These are phyloP conservation scores for Erodium chrysanthum DNA, from an alignment of 441 rosid species.

Conservation along the genomic window DNA sequence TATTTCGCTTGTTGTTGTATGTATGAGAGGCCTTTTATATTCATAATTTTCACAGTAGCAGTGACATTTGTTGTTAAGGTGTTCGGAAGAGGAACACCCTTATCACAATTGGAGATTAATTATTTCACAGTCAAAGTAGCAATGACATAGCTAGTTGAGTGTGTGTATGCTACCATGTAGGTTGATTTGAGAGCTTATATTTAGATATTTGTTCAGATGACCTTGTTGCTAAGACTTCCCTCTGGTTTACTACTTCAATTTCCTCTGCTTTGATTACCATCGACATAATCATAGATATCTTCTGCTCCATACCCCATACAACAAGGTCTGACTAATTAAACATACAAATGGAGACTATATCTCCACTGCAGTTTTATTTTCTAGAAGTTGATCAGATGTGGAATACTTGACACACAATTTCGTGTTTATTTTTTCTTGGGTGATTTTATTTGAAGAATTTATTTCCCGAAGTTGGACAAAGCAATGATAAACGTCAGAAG, in stretches of 20 bases:
- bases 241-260: not conserved
- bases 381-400: constrained; percentile 3
- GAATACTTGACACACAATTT: not conserved
- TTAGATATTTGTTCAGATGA: not conserved
- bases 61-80: not conserved
- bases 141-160: not conserved
- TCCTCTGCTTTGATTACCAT: not conserved
- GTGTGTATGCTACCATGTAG: not conserved
- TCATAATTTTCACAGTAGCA: not conserved
- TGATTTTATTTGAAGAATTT: constrained; percentile 27
- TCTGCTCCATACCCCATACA: not conserved
- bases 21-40: not conserved
- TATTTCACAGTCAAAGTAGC: not conserved
- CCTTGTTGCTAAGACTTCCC: not conserved
- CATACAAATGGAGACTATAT: not conserved
- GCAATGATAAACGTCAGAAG: constrained; percentile 10
- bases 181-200: not conserved
- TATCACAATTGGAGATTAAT: not conserved
- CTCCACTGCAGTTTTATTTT: not conserved
- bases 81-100: not conserved
- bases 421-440: not conserved
- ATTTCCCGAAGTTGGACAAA: constrained; percentile 18
- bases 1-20: not conserved
- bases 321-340: not conserved
- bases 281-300: not conserved